These are phyloP conservation scores for Cryptococcus sp. DNA, from an alignment of 1,284 basidiomycete genomes.

Conservation along the genomic window DNA sequence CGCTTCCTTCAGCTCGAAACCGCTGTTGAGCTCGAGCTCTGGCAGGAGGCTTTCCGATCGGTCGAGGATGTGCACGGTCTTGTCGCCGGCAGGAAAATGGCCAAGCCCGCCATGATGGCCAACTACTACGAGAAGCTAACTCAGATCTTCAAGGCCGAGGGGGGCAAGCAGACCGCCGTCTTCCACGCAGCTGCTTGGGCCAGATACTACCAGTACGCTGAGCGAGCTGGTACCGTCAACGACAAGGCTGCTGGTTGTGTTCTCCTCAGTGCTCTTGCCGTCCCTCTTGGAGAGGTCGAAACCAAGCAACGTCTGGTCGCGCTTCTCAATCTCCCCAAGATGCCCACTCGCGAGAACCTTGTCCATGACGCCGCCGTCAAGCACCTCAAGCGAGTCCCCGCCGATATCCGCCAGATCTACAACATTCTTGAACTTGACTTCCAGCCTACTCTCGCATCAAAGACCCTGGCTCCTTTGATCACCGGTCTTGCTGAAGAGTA, in stretches of 20 bases:
- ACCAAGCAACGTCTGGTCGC: slow-evolving; percentile 78
- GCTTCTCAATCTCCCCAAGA: slow-evolving; percentile 79
- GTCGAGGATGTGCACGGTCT: slow-evolving; percentile 98
- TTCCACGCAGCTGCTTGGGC: slow-evolving; percentile 98
- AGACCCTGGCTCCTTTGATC: slow-evolving; percentile 80
- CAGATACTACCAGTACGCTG: slow-evolving; percentile 64
- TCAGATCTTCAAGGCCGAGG: slow-evolving; percentile 73
- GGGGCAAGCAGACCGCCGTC: slow-evolving; percentile 71
- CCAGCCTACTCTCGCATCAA: slow-evolving; percentile 87
- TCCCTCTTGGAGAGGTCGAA: slow-evolving; percentile 77
- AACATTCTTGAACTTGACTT: slow-evolving; percentile 91
- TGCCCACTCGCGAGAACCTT: slow-evolving; percentile 82
- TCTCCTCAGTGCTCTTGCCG: slow-evolving; percentile 87
- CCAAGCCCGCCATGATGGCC: slow-evolving; percentile 95
- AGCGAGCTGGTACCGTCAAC: slow-evolving; percentile 67
- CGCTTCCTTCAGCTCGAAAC: slow-evolving; percentile 97
- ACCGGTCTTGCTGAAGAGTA: slow-evolving; percentile 64
- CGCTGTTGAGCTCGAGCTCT: slow-evolving; percentile 97
- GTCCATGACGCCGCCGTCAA: slow-evolving; percentile 84
- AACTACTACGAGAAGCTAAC: slow-evolving; percentile 99
- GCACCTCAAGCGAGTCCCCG: slow-evolving; percentile 78
- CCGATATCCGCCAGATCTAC: slow-evolving; percentile 80
- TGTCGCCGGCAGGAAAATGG: slow-evolving; percentile 77
- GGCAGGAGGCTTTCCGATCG: slow-evolving; percentile 99
- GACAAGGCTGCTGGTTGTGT: slow-evolving; percentile 86